phyloP scores from a whole-genome alignment of 2,329 filamentous ascomycete genomes.

The Cryphonectria carpinicola region DNA sequence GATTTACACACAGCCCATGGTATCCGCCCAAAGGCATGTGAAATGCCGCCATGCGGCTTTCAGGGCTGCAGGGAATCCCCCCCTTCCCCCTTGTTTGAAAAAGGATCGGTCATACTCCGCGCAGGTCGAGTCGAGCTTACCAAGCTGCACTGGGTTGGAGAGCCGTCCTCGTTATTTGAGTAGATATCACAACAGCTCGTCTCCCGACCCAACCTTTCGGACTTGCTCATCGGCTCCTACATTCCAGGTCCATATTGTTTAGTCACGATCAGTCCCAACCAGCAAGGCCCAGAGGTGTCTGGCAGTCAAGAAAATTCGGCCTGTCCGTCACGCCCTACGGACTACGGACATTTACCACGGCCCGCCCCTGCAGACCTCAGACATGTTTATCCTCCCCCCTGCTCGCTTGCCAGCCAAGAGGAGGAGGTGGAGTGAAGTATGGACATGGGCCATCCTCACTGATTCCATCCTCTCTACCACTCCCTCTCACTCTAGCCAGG shows the following conservation, averaged over 20 bases:
- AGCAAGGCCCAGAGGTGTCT: neutral
- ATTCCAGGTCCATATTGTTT: neutral
- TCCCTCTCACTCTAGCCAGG: neutral
- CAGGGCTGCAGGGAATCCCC: constrained; percentile 9
- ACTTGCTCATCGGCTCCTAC: neutral
- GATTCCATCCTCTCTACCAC: neutral
- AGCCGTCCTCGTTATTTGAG: no score
- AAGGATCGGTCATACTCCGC: neutral
- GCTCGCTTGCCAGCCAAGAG: neutral
- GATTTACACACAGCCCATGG: neutral
- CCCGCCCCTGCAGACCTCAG: neutral
- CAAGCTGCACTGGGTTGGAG: neutral
- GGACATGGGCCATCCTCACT: neutral
- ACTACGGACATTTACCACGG: constrained; percentile 4
- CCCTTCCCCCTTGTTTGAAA: constrained; percentile 25
- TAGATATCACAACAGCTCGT: neutral
- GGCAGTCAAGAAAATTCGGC: neutral
- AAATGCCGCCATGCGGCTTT: neutral
- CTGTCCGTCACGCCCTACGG: neutral
- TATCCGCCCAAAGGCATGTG: neutral
- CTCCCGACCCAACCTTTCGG: neutral
- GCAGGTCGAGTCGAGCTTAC: neutral
- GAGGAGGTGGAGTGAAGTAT: neutral
- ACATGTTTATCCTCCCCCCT: neutral
- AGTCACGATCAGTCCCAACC: neutral